phyloP scores from a whole-genome alignment of 176 grass and related monocot species.

The Triticum turgidum region DNA sequence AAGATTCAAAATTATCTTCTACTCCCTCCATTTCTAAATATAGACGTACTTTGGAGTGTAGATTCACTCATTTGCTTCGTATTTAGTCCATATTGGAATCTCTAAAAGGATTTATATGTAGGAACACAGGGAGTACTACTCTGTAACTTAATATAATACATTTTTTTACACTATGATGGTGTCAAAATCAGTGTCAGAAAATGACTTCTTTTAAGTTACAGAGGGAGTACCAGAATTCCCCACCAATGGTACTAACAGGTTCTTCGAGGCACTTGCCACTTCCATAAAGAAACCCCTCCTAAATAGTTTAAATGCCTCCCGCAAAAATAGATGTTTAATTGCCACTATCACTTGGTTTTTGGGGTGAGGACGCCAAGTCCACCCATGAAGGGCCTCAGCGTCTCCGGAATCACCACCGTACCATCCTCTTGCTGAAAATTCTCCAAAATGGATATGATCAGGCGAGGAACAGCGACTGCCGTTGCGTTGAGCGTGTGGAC shows the following conservation, averaged over 20 bases:
- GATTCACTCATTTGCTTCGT: too few relatives aligned
- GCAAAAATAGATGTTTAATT: not conserved
- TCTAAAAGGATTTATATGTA: too few relatives aligned
- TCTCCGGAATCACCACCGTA: slow-evolving; percentile 58
- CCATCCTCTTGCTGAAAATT: slow-evolving; percentile 84
- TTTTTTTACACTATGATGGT: too few relatives aligned
- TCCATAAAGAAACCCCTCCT: not conserved
- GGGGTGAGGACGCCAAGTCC: slow-evolving; percentile 50
- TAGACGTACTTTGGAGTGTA: not conserved
- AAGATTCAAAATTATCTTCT: not conserved
- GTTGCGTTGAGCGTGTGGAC: slow-evolving; percentile 88
- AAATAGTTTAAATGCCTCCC: not conserved
- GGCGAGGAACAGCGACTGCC: slow-evolving; percentile 78
- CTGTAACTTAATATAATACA: too few relatives aligned
- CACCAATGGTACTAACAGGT: not conserved
- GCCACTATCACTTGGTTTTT: slow-evolving; percentile 35
- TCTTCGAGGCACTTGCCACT: not conserved
- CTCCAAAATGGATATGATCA: slow-evolving; percentile 80
- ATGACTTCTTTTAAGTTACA: too few relatives aligned
- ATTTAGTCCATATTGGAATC: too few relatives aligned
- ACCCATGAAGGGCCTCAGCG: slow-evolving; percentile 72
- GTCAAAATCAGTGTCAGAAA: too few relatives aligned
- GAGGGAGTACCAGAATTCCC: too few relatives aligned
- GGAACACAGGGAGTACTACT: too few relatives aligned
- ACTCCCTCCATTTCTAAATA: too few relatives aligned